Conservation (phyloP, 352 stramenopile species). For the Phytopythium oedochilum region DNA sequence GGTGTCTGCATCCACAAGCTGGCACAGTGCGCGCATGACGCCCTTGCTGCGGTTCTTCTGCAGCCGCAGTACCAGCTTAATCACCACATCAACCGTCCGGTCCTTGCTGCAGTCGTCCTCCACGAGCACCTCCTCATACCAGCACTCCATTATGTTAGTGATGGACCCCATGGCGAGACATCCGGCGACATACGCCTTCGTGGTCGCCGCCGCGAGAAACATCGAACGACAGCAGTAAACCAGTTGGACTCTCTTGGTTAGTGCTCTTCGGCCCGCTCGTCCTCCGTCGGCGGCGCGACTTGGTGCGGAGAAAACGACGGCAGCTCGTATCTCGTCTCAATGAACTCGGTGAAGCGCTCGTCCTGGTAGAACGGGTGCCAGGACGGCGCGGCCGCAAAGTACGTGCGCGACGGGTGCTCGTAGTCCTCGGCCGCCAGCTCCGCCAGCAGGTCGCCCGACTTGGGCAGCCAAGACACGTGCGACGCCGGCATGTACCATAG, state of each 20-base stretch:
- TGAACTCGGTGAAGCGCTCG: conserved; percentile 12
- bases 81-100: too few species aligned
- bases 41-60: too few species aligned
- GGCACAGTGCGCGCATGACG: too few species aligned
- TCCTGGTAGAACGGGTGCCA: conserved; percentile 27
- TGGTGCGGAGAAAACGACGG: conserved; percentile 6
- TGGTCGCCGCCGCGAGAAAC: too few species aligned
- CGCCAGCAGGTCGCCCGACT: conserved; percentile 12
- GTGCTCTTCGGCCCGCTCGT: background rate
- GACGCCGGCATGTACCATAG: conserved; percentile 43
- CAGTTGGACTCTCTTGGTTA: background rate
- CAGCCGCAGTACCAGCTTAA: too few species aligned
- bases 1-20: too few species aligned
- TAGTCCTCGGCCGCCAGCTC: conserved; percentile 23
- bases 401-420: conserved; percentile 15
- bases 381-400: conserved; percentile 2
- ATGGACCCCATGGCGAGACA: too few species aligned
- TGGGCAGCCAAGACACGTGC: conserved; percentile 34
- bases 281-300: background rate
- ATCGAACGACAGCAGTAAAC: too few species aligned
- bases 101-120: too few species aligned
- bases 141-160: too few species aligned
- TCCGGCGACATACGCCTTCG: too few species aligned
- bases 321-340: conserved; percentile 7
- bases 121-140: too few species aligned